These are phyloP conservation scores for Phanerochaete sordida DNA, from an alignment of 768 basidiomycete genomes.

Conservation along the genomic window DNA sequence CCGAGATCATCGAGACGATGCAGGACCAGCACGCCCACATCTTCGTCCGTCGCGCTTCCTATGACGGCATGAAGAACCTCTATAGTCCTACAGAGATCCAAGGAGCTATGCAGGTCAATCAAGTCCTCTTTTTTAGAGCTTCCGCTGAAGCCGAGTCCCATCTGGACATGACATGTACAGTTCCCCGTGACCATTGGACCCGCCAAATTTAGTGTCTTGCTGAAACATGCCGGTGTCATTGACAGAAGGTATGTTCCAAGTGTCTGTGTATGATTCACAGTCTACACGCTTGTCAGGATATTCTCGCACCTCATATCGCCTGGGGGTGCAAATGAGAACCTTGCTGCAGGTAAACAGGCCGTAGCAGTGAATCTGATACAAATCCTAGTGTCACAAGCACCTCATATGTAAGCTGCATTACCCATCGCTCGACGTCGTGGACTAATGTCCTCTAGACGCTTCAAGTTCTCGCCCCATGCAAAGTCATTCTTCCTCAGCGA, in stretches of 20 bases:
- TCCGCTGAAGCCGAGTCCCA: not conserved
- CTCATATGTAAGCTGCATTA: constrained; percentile 4
- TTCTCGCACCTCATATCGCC: not conserved
- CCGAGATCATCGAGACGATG: constrained; percentile 9
- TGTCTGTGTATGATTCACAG: too few species aligned
- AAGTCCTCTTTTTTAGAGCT: not conserved
- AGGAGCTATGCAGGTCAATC: not conserved
- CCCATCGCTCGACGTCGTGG: not conserved
- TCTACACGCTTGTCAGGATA: too few species aligned
- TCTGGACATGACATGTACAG: not conserved
- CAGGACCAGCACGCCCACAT: not conserved
- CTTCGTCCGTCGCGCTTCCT: constrained; percentile 1
- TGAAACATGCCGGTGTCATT: not conserved
- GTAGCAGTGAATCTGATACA: constrained; percentile 6
- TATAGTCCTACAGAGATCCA: not conserved
- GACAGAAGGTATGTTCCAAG: not conserved
- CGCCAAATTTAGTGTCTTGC: not conserved
- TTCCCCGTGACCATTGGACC: too few species aligned
- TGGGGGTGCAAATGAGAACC: not conserved
- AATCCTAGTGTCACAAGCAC: constrained; percentile 10
- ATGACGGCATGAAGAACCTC: constrained; percentile 10
- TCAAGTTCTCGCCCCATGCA: constrained; percentile 10
- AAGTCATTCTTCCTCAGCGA: constrained; percentile 8
- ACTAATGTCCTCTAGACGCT: not conserved
- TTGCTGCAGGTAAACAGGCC: not conserved